A percentile compares a stretch with the other conserved stretches of the same genome.
Conservation (phyloP, 495 filamentous ascomycete species). For the Podospora pseudopauciseta region DNA sequence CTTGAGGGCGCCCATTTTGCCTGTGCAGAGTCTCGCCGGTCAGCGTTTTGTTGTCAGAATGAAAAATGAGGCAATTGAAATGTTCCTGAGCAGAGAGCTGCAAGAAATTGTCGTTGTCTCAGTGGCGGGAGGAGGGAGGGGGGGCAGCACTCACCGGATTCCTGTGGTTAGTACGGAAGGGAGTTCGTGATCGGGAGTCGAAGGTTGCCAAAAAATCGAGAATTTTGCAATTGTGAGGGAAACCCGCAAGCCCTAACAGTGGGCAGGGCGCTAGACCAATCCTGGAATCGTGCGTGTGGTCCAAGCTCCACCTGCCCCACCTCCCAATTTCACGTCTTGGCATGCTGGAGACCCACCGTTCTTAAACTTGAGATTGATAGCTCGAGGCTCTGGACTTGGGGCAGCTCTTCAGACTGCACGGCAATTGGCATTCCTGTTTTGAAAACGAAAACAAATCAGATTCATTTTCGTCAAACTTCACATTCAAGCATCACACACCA, state of each 20-base stretch:
- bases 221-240: constrained; percentile 28
- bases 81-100: constrained; percentile 3
- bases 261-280: constrained; percentile 14
- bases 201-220: constrained; percentile 27
- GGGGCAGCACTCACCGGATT: constrained; percentile 27
- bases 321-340: not conserved
- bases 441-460: no score
- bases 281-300: constrained; percentile 13
- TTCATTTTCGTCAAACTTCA: not conserved
- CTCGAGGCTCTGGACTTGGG: not conserved
- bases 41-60: constrained; percentile 14
- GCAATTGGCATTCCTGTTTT: not conserved
- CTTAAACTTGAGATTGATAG: constrained; percentile 1
- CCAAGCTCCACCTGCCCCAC: constrained; percentile 15
- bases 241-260: constrained; percentile 34
- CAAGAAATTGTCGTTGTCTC: constrained; percentile 6
- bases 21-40: constrained; percentile 27
- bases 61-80: constrained; percentile 12
- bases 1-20: constrained; percentile 89
- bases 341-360: not conserved
- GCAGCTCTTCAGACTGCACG: no score
- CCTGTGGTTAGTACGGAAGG: constrained; percentile 34
- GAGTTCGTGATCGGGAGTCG: constrained; percentile 26
- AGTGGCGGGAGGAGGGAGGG: constrained; percentile 1
- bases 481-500: not conserved